These are phyloP conservation scores for Tuber aestivum DNA, from an alignment of 495 filamentous ascomycete species.

Conservation along the genomic window DNA sequence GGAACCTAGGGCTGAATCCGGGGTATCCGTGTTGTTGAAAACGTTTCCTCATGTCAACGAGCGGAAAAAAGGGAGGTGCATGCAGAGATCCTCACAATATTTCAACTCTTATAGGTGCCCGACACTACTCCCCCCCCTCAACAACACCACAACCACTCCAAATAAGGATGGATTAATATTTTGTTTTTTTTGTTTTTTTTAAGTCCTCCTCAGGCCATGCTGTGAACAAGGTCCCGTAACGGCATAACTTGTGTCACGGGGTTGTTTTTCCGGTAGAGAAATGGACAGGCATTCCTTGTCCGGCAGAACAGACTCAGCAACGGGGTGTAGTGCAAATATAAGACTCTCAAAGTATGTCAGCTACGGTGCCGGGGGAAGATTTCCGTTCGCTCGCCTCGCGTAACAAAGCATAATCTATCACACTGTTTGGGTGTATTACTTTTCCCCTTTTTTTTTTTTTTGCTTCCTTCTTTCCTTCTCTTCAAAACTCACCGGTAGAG, in stretches of 20 bases:
- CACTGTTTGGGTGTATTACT: background rate
- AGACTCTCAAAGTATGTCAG: background rate
- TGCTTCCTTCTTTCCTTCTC: background rate
- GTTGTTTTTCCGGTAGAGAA: background rate
- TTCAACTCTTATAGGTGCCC: background rate
- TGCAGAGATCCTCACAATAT: background rate
- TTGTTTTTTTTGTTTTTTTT: too few species aligned
- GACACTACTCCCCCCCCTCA: too few species aligned
- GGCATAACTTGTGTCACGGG: background rate
- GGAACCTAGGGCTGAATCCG: background rate
- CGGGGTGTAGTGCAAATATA: background rate
- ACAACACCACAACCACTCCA: background rate
- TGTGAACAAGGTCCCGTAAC: background rate
- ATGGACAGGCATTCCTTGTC: background rate
- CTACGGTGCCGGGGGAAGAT: background rate
- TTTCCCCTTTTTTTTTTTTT: background rate
- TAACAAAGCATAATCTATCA: background rate
- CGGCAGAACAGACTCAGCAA: background rate
- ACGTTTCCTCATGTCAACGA: too few species aligned
- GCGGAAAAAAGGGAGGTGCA: background rate
- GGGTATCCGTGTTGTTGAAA: background rate
- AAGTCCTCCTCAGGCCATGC: background rate
- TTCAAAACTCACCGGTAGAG: too few species aligned
- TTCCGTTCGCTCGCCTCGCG: background rate
- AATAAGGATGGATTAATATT: background rate